Base-by-base conservation (phyloP, 331 rosid species). In the Ulmus americana region DNA sequence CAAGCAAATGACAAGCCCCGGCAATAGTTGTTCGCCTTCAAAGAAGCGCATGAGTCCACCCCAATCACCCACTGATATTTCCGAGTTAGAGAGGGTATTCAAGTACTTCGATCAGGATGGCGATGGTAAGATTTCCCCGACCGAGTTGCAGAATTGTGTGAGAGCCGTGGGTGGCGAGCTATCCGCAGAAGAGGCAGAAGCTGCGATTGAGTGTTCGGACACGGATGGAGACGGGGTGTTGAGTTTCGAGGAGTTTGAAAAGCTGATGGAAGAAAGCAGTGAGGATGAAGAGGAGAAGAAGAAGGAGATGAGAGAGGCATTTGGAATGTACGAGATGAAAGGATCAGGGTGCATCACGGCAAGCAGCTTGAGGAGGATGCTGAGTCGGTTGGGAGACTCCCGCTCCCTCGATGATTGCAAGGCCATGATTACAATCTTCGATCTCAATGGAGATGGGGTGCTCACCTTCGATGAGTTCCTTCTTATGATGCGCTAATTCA, bases 391-490 rank as follows among this genome's bases (percentile, higher is more conserved):
- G 42, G 82, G 84, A 5, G 79, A 79, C 45, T 20, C 61, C 0
- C 75, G 54, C 18, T 72, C 79, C 35, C 49, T 70, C 0, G 68
- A 66, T 2, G 79, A 82, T 3, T 82, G 86, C 63, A 70, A 69
- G 53, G 53, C 48, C 51, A 82, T 82, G 75, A 79, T 82, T 15
- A 18, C 74, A 0, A 22, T 3, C 8, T 82, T 75, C 20, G 86
- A 82, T 65, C 62, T 82, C 64, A 68, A 82, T 48, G 86, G 82
- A 5, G 86, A 82, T 15, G 86, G 86, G 10, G 65, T 76, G 39
- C 73, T 82, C 16, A 72, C 55, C 73, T 82, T 82, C n/a, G 71
- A 82, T 4, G 84, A 82, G 81, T 82, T 82, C 67, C 20, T 49
- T 18, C 47, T 39, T 47, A 82, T 82, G 86, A 75, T 83, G 82